Conservation (phyloP, 257 asterid species). For the Solanum phureja region DNA sequence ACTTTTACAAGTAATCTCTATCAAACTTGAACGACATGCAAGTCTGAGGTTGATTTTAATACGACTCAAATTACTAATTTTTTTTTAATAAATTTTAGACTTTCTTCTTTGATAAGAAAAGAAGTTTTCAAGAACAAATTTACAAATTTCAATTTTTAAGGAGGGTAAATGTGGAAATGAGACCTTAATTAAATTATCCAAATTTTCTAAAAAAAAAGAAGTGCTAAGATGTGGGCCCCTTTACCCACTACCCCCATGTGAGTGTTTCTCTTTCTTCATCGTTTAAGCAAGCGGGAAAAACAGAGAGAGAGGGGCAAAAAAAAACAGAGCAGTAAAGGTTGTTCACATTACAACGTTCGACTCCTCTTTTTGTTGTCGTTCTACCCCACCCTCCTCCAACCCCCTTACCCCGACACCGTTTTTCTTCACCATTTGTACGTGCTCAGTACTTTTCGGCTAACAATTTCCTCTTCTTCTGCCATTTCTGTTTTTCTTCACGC, state of each 20-base stretch:
- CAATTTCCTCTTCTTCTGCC: neutral
- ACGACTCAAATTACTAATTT: too few species aligned
- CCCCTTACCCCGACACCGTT: neutral
- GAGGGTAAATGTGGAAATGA: neutral
- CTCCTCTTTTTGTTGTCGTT: neutral
- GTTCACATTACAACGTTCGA: conserved; percentile 43
- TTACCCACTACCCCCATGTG: neutral
- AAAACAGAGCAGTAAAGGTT: neutral
- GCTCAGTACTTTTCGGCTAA: neutral
- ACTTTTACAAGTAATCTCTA: too few species aligned
- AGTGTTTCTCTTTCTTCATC: neutral
- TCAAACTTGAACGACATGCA: too few species aligned
- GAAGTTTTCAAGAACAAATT: neutral
- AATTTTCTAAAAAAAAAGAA: too few species aligned
- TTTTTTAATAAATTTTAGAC: too few species aligned
- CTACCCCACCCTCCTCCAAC: neutral
- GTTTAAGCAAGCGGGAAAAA: neutral
- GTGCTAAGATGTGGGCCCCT: neutral
- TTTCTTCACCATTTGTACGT: neutral
- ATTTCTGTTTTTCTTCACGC: neutral
- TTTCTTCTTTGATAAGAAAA: too few species aligned
- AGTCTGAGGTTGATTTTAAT: too few species aligned
- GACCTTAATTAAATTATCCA: neutral
- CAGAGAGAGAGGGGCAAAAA: neutral
- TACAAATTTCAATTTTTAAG: neutral